Evolutionary conservation across 106 monocot species (phyloP).

Genomic region (Dendrobium huoshanense): DNA sequence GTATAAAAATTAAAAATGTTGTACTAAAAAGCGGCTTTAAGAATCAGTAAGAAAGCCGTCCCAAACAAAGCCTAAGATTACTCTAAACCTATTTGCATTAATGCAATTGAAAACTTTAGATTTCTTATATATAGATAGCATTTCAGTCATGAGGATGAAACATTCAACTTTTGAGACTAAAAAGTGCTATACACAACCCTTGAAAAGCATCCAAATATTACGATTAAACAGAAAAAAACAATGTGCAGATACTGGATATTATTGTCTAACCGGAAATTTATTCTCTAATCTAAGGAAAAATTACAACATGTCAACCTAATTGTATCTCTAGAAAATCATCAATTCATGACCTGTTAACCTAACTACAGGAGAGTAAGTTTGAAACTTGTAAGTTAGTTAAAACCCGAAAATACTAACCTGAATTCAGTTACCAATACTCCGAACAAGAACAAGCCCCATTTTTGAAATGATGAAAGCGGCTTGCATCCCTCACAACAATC

Average conservation of each 20-base stretch:
- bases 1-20: too few relatives aligned
- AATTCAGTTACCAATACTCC: conserved; percentile 31
- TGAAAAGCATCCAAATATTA: background rate
- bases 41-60: too few relatives aligned
- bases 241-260: background rate
- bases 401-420: background rate
- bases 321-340: background rate
- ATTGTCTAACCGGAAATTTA: background rate
- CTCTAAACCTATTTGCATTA: too few relatives aligned
- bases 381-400: background rate
- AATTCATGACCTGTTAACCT: conserved; percentile 1
- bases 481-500: conserved; percentile 80
- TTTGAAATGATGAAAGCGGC: conserved; percentile 84
- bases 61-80: too few relatives aligned
- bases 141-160: too few relatives aligned
- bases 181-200: background rate
- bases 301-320: background rate
- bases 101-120: too few relatives aligned
- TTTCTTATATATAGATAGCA: too few relatives aligned
- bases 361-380: background rate
- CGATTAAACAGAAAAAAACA: background rate
- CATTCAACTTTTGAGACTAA: too few relatives aligned
- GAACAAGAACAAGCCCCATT: conserved; percentile 60
- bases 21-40: too few relatives aligned
- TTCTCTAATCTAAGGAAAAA: background rate